These are phyloP conservation scores for Claviceps pusilla DNA, from an alignment of 2,329 filamentous ascomycete genomes.

Conservation along the genomic window DNA sequence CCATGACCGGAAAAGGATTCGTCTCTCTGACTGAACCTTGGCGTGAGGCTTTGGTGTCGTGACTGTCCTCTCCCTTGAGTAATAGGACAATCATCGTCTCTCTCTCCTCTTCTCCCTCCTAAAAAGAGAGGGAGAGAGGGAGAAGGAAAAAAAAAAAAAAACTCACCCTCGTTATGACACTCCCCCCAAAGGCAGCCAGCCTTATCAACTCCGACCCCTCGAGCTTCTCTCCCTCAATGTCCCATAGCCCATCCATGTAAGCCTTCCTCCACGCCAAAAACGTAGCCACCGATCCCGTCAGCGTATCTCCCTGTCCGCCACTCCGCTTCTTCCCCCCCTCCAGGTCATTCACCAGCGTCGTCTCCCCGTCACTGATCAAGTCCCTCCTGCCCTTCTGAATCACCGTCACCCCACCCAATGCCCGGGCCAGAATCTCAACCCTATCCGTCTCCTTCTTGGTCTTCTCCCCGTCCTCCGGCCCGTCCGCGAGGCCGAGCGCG, in stretches of 20 bases:
- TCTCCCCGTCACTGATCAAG: constrained; percentile 64
- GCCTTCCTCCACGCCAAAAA: constrained; percentile 78
- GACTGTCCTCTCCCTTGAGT: too few relatives aligned
- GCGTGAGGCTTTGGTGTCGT: too few relatives aligned
- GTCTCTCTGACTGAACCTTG: too few relatives aligned
- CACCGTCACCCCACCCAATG: constrained; percentile 76
- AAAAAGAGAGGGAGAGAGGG: too few relatives aligned
- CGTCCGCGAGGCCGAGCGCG: constrained; percentile 48
- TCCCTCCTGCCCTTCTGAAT: constrained; percentile 79
- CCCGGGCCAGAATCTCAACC: constrained; percentile 54
- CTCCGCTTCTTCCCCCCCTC: constrained; percentile 76
- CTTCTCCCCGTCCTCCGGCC: constrained; percentile 12
- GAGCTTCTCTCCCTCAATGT: constrained; percentile 31
- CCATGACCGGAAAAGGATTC: too few relatives aligned
- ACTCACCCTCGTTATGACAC: constrained; percentile 66
- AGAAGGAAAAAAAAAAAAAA: neutral
- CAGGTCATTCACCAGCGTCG: constrained; percentile 62
- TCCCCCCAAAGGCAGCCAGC: constrained; percentile 73
- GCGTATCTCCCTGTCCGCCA: constrained; percentile 87
- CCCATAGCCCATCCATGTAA: constrained; percentile 74
- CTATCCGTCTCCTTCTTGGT: constrained; percentile 24
- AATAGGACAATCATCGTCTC: too few relatives aligned
- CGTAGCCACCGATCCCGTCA: constrained; percentile 80
- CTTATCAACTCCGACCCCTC: constrained; percentile 48
- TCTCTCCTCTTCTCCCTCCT: too few relatives aligned